phyloP scores from a whole-genome alignment of 2,329 filamentous ascomycete genomes.

The Chrysosporium queenslandicum region DNA sequence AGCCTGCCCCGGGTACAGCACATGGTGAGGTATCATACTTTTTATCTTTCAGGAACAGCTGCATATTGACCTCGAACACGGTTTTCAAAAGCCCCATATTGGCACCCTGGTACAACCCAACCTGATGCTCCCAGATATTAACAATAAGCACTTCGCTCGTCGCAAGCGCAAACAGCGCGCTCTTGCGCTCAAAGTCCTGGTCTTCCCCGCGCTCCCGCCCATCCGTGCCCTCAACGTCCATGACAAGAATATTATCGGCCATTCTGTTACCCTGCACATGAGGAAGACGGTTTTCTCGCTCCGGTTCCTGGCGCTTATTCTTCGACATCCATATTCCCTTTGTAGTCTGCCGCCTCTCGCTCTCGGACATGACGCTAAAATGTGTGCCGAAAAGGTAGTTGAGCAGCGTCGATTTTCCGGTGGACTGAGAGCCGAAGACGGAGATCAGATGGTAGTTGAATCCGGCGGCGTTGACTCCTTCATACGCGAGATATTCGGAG shows the following conservation, averaged over 20 bases:
- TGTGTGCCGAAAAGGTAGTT: slow-evolving; percentile 93
- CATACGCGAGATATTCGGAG: slow-evolving; percentile 68
- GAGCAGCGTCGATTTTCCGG: slow-evolving; percentile 91
- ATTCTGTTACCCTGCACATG: slow-evolving; percentile 45
- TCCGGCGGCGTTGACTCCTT: slow-evolving; percentile 72
- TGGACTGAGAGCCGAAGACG: slow-evolving; percentile 97
- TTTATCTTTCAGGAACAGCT: slow-evolving; percentile 91
- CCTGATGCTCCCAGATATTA: slow-evolving; percentile 99
- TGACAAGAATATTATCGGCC: slow-evolving; percentile 96
- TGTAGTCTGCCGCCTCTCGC: slow-evolving; percentile 87
- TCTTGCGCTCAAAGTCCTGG: slow-evolving; percentile 98
- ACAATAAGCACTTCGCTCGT: slow-evolving; percentile 97
- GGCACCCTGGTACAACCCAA: slow-evolving; percentile 92
- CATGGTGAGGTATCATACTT: slow-evolving; percentile 52
- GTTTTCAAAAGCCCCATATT: slow-evolving; percentile 99
- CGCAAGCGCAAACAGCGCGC: slow-evolving; percentile 88
- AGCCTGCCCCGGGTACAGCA: too few species aligned
- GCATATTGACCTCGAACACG: slow-evolving; percentile 96
- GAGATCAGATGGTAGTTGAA: slow-evolving; percentile 99
- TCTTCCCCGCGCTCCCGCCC: slow-evolving; percentile 93
- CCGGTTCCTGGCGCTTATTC: slow-evolving; percentile 59
- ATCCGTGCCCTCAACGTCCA: slow-evolving; percentile 98
- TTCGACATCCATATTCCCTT: slow-evolving; percentile 99
- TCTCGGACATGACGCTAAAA: slow-evolving; percentile 96
- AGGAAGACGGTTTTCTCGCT: slow-evolving; percentile 25